These are phyloP conservation scores for Musa itinerans DNA, from an alignment of 176 grass and related monocot genomes.

Conservation along the genomic window DNA sequence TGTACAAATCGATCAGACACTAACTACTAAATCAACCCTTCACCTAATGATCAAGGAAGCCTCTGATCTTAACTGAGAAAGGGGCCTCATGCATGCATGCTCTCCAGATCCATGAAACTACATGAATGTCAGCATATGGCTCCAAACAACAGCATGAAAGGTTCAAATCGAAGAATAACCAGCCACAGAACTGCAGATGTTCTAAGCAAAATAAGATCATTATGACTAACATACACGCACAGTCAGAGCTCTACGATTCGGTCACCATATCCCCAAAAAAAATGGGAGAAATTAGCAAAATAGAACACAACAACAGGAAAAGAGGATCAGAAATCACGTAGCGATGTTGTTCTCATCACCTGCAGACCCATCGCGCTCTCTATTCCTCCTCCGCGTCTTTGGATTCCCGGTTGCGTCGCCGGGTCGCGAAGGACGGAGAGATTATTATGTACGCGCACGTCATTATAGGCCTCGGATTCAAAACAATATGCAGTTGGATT, in stretches of 20 bases:
- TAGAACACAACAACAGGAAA: not conserved
- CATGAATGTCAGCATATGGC: not conserved
- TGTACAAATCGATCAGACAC: not conserved
- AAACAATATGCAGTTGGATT: too few species aligned
- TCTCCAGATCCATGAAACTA: not conserved
- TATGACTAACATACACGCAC: not conserved
- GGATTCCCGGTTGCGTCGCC: not conserved
- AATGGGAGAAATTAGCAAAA: not conserved
- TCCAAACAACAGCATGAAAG: not conserved
- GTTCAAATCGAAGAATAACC: not conserved
- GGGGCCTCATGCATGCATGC: not conserved
- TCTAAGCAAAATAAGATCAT: not conserved
- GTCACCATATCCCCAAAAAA: not conserved
- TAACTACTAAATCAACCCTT: not conserved
- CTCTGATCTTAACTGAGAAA: not conserved
- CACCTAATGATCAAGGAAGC: not conserved
- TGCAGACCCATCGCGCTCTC: not conserved
- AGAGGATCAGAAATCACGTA: not conserved
- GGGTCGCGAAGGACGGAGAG: not conserved
- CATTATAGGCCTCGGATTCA: not conserved
- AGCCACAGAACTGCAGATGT: not conserved
- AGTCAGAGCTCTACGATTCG: not conserved
- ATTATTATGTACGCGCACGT: not conserved
- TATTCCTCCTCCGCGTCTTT: not conserved
- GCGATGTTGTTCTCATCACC: not conserved